Evolutionary conservation across 2,329 filamentous ascomycete species (phyloP).

Genomic region (Stemphylium beticola): DNA sequence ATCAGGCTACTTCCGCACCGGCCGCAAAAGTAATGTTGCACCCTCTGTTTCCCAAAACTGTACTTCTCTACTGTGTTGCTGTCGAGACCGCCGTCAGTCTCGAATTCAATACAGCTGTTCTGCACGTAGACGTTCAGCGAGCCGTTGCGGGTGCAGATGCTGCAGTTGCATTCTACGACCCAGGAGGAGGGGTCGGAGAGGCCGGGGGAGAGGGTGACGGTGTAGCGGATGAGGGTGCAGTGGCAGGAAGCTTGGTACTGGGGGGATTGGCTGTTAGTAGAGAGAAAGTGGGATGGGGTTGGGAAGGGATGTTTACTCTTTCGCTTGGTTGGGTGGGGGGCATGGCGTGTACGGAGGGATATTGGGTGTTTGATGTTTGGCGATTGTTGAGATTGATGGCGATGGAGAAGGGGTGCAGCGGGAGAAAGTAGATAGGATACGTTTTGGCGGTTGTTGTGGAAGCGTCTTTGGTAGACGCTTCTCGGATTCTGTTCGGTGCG

Average conservation of each 20-base stretch:
- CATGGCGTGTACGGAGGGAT: background rate
- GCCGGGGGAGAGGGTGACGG: constrained; percentile 51
- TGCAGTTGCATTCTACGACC: constrained; percentile 58
- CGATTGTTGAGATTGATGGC: constrained; percentile 33
- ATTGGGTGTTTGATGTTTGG: constrained; percentile 9
- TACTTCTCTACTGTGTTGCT: constrained; percentile 29
- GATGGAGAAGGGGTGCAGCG: constrained; percentile 38
- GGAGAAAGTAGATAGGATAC: constrained; percentile 43
- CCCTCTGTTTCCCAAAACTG: constrained; percentile 31
- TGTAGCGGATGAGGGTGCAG: constrained; percentile 59
- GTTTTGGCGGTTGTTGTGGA: constrained; percentile 21
- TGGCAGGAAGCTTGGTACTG: constrained; percentile 60
- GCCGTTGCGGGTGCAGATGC: constrained; percentile 58
- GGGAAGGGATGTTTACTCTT: constrained; percentile 12
- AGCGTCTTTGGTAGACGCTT: constrained; percentile 17
- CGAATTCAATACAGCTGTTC: background rate
- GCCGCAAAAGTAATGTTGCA: constrained; percentile 42
- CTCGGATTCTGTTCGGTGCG: background rate
- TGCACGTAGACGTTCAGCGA: constrained; percentile 56
- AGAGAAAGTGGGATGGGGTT: too few relatives aligned
- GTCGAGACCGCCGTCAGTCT: constrained; percentile 23
- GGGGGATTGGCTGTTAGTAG: too few relatives aligned
- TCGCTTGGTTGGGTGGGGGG: constrained; percentile 6
- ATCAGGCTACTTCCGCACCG: constrained; percentile 37
- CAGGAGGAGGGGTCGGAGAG: too few relatives aligned